Evolutionary conservation across 176 grass and related monocot genomes (phyloP).

Genomic region (Zea mays): DNA sequence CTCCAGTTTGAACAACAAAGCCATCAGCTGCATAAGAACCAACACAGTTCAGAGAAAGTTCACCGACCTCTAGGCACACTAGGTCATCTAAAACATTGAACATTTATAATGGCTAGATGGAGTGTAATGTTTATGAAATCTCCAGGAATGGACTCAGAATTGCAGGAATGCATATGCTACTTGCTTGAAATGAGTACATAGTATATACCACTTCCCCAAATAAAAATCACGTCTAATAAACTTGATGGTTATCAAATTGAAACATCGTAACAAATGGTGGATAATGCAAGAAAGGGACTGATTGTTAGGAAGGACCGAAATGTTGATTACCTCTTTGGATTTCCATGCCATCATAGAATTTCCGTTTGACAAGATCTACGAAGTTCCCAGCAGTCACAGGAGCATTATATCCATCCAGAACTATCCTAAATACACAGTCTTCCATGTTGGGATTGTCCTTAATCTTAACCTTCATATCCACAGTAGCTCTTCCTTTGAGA

Average conservation of each 20-base stretch:
- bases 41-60: constrained; percentile 18
- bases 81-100: constrained; percentile 5
- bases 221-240: neutral
- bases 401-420: constrained; percentile 94
- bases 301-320: constrained; percentile 5
- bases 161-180: neutral
- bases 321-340: constrained; percentile 77
- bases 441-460: constrained; percentile 92
- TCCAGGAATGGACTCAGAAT: neutral
- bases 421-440: constrained; percentile 87
- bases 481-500: constrained; percentile 87
- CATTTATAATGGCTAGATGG: neutral
- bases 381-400: constrained; percentile 94
- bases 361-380: constrained; percentile 85
- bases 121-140: neutral
- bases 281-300: constrained; percentile 8
- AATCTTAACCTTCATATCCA: constrained; percentile 99
- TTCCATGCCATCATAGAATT: constrained; percentile 98
- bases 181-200: neutral
- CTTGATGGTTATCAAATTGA: constrained; percentile 4
- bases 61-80: constrained; percentile 13
- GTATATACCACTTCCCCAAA: neutral
- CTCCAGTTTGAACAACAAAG: constrained; percentile 99
- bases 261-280: constrained; percentile 3
- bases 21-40: constrained; percentile 77